Evolutionary conservation across 129 eudicot genomes (phyloP), one percentile per base, ranked within the genome.

Genomic region (Chrysanthemum seticuspe): DNA sequence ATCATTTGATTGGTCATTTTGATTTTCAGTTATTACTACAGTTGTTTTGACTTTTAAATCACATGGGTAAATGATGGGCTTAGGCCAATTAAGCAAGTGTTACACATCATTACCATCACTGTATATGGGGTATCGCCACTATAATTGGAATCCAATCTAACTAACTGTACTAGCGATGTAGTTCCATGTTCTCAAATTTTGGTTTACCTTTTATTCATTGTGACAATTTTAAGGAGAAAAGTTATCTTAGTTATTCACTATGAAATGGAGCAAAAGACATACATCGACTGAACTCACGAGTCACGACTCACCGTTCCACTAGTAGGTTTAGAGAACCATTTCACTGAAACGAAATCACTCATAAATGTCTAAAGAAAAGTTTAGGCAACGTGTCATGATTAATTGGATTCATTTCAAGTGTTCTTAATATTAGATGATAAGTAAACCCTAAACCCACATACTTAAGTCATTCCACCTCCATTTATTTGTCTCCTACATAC

Each of bases 51-150:
- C 63, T 62, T n/a, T 49, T 29, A 76, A 68, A 31, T 31, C 36
- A 31, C 80, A 76, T 76, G 80, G 74, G 62, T 58, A 76, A 76
- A 76, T 76, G 74, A 76, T 76, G 74, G 16, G 21, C 11, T 29
- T 59, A 57, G 44, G 6, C 10, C 21, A 44, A 65, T 59, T 68
- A 73, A 75, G 47, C 67, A 14, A 54, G 74, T 75, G 79, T 67
- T 36, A 78, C 57, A 15, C 82, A 78, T 78, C 73, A 78, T 71
- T 72, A 52, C 67, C 67, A 70, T 21, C 76, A 78, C 82, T 72
- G 31, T 78, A 55, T 13, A 55, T 57, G 57, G 80, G 59, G 73
- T 65, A 64, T 34, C 18, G 15, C 5, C 49, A 57, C 6, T 44
- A 59, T 10, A 72, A 72, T 59, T 25, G 69, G 60, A 47, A 60